phyloP scores from a whole-genome alignment of 495 filamentous ascomycete genomes.

The Penicillium mononematosum region DNA sequence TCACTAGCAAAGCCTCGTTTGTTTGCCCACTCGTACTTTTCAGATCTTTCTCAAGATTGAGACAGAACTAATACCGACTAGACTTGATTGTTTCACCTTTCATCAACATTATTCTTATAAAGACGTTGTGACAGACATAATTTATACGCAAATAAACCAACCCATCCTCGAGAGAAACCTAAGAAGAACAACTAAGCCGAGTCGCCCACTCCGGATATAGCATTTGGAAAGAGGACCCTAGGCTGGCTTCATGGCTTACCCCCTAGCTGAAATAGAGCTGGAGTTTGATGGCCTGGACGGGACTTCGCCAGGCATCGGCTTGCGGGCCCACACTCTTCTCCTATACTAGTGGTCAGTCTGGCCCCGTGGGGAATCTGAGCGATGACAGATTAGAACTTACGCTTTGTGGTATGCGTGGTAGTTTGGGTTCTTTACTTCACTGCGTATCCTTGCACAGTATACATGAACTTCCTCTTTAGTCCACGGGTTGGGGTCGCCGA shows the following conservation, averaged over 20 bases:
- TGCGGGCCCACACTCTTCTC: conserved; percentile 25
- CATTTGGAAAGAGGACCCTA: background rate
- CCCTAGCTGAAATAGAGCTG: background rate
- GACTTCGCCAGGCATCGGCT: conserved; percentile 18
- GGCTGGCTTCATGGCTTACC: background rate
- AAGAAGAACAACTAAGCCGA: background rate
- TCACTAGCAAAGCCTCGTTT: too few species aligned
- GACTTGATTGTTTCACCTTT: too few species aligned
- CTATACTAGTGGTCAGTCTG: conserved; percentile 6
- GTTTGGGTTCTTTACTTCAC: conserved; percentile 22
- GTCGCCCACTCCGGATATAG: background rate
- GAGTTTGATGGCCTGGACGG: conserved; percentile 2
- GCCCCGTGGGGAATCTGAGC: background rate
- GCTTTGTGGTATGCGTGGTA: conserved; percentile 21
- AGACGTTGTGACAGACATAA: background rate
- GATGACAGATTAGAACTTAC: conserved; percentile 5
- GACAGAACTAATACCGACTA: too few species aligned
- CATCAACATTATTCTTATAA: too few species aligned
- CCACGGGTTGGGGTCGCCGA: conserved; percentile 25
- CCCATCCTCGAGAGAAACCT: background rate
- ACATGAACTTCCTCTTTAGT: conserved; percentile 28
- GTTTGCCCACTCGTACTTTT: too few species aligned
- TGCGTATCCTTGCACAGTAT: conserved; percentile 20
- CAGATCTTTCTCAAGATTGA: too few species aligned
- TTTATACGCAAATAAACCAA: conserved; percentile 6